A percentile compares a stretch with the other conserved stretches of the same genome.
These are phyloP conservation scores for Clarkia xantiana DNA, from an alignment of 345 rosid genomes.

Conservation along the genomic window DNA sequence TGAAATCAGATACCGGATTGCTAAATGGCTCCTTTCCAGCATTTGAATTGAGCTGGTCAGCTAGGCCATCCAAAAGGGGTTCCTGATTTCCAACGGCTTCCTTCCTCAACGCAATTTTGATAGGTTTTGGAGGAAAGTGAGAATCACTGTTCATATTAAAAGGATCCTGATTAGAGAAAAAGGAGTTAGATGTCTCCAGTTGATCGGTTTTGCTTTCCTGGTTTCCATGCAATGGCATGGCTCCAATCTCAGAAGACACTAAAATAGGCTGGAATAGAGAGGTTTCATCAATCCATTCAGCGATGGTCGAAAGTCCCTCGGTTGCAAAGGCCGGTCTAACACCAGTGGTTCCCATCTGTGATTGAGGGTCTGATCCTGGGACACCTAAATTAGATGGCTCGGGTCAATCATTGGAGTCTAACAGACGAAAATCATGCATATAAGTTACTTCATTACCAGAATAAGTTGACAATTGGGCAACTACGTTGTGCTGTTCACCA, in stretches of 20 bases:
- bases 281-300: slow-evolving; percentile 21
- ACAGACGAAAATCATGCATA: slow-evolving; percentile 14
- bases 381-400: slow-evolving; percentile 21
- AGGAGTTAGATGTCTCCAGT: slow-evolving; percentile 40
- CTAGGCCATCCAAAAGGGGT: slow-evolving; percentile 24
- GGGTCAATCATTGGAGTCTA: slow-evolving; percentile 18
- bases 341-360: slow-evolving; percentile 17
- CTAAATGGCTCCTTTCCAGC: slow-evolving; percentile 15
- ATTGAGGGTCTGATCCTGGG: slow-evolving; percentile 22
- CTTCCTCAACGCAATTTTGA: slow-evolving; percentile 29
- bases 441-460: slow-evolving; percentile 14
- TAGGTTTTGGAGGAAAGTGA: slow-evolving; percentile 43
- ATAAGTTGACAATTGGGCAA: slow-evolving; percentile 1
- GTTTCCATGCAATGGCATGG: slow-evolving; percentile 11
- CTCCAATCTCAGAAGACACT: slow-evolving; percentile 15
- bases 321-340: slow-evolving; percentile 17
- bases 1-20: slow-evolving; percentile 18
- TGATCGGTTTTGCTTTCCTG: slow-evolving; percentile 14
- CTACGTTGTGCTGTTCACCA: slow-evolving; percentile 5
- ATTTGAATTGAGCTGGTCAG: slow-evolving; percentile 15
- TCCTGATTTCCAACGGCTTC: slow-evolving; percentile 23
- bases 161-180: slow-evolving; percentile 60
- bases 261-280: slow-evolving; percentile 17
- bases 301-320: slow-evolving; percentile 17
- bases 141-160: slow-evolving; percentile 37